Percentiles rank a stretch among this genome's conserved stretches.
Evolutionary conservation across 2,329 filamentous ascomycete species (phyloP).

Genomic region (Pseudogymnoascus sp.): DNA sequence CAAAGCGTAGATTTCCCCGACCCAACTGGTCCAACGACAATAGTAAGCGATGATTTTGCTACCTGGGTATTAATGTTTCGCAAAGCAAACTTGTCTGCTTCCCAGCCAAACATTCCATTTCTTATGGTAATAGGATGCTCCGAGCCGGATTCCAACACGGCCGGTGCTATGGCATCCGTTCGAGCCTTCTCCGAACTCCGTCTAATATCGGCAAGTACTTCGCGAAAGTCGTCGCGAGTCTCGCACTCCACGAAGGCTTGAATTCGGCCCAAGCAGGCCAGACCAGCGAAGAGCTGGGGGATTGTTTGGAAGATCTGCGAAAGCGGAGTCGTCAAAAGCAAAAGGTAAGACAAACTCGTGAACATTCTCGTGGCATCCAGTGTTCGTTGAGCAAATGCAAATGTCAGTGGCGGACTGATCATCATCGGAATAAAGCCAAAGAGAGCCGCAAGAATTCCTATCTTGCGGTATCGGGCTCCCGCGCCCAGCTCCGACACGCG

Average conservation of each 20-base stretch:
- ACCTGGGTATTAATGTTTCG: conserved; percentile 16
- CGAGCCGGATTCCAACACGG: neutral
- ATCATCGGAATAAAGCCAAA: conserved; percentile 17
- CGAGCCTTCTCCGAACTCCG: conserved; percentile 6
- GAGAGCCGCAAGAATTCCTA: conserved; percentile 6
- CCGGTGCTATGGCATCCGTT: neutral
- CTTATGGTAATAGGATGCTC: conserved; percentile 14
- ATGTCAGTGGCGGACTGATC: conserved; percentile 16
- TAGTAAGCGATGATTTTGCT: conserved; percentile 20
- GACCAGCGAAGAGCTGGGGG: conserved; percentile 16
- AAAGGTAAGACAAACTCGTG: conserved; percentile 18
- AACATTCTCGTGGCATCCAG: conserved; percentile 16
- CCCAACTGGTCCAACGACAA: conserved; percentile 25
- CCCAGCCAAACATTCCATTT: conserved; percentile 25
- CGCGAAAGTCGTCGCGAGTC: conserved; percentile 16
- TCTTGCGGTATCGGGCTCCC: conserved; percentile 17
- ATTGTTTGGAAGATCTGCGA: conserved; percentile 17
- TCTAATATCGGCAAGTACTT: conserved; percentile 11
- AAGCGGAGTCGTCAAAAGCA: conserved; percentile 19
- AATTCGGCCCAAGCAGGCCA: conserved; percentile 23
- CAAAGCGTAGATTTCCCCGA: conserved; percentile 31
- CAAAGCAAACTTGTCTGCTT: conserved; percentile 20
- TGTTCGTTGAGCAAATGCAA: conserved; percentile 16
- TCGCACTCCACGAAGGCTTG: conserved; percentile 21
- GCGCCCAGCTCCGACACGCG: conserved; percentile 30